Percentiles rank a stretch among this genome's conserved stretches.
Conservation (phyloP, 768 basidiomycete genomes). For the Tremella fuciformis region DNA sequence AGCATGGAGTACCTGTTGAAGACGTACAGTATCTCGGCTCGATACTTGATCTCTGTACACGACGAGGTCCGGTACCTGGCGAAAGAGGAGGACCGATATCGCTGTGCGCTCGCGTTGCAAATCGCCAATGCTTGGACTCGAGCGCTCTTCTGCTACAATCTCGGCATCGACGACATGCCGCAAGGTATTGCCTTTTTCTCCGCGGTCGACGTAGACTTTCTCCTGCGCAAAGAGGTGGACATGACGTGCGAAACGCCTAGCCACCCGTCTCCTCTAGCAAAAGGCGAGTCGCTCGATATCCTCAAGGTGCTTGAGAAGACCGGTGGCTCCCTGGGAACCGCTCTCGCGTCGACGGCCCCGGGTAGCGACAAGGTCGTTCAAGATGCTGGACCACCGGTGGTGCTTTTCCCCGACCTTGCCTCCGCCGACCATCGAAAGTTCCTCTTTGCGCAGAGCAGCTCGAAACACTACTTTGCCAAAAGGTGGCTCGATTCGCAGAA, state of each 20-base stretch:
- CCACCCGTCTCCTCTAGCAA: constrained; percentile 72
- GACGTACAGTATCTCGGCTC: constrained; percentile 78
- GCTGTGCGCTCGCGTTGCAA: constrained; percentile 87
- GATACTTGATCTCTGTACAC: constrained; percentile 94
- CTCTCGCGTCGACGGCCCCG: neutral
- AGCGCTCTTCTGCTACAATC: constrained; percentile 77
- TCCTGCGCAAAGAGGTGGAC: constrained; percentile 91
- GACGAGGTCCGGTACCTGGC: constrained; percentile 95
- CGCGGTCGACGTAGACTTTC: constrained; percentile 85
- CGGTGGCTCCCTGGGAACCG: constrained; percentile 31
- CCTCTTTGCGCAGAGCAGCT: constrained; percentile 19
- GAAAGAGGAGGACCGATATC: constrained; percentile 79
- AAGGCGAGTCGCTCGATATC: constrained; percentile 85
- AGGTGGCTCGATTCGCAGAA: constrained; percentile 22
- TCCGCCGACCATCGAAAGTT: constrained; percentile 12
- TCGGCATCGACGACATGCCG: constrained; percentile 95
- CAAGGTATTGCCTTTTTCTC: constrained; percentile 97
- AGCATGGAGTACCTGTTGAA: constrained; percentile 83
- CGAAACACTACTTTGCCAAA: neutral
- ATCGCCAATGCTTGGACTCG: constrained; percentile 96
- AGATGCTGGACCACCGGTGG: constrained; percentile 6
- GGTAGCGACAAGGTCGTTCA: neutral
- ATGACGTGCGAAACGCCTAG: constrained; percentile 95
- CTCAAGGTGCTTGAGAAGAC: constrained; percentile 64
- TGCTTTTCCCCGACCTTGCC: constrained; percentile 16